Base-by-base conservation (phyloP, 2,329 filamentous ascomycete species). In the Allantophomopsis lycopodina region DNA sequence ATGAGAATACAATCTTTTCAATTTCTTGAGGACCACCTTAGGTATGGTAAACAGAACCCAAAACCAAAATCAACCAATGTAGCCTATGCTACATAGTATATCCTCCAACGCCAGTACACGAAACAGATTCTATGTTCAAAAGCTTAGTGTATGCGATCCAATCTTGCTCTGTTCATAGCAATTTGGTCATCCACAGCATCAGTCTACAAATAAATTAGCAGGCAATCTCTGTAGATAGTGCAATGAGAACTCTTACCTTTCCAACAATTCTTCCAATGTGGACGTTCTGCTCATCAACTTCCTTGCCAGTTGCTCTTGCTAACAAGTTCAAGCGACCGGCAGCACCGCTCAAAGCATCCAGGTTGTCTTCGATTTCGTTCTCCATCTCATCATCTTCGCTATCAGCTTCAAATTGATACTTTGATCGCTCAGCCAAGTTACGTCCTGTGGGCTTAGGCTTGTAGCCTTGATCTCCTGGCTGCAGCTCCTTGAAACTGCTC, bases 181-280 rank as follows among this genome's bases (percentile, higher is more conserved):
- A 89, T 83, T 54, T 82, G 74, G 48, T 89, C 83, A 58, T 87
- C 83, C 49, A 94, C 83, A 50, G 69, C 72, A 57, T 94, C 86
- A 61, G 79, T 89, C 80, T 28, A 10, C 3, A 10, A 10, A 28
- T 10, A 28, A 28, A 28, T 28, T 28, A 28, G 23, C 23, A 28
- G 3, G 23, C 11, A 10, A 28, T 12, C 23, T 28, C 23, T 8
- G 23, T 28, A 12, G 10, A 28, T 28, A 28, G 23, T 10, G n/a
- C n/a, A 5, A 28, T 8, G 11, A 28, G 23, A 10, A 28, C 23
- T 3, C 23, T 28, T 12, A 28, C 23, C 23, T 93, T 93, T 48
- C 65, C 65, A 47, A 73, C 83, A 54, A 95, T 85, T 43, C 78
- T 71, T 45, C 83, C 79, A 53, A 94, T 80, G 52, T 79, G 71